Percentiles rank a stretch among this genome's conserved stretches.
phyloP scores from a whole-genome alignment of 805 yeast genomes.

The Saturnispora gosingensis region DNA sequence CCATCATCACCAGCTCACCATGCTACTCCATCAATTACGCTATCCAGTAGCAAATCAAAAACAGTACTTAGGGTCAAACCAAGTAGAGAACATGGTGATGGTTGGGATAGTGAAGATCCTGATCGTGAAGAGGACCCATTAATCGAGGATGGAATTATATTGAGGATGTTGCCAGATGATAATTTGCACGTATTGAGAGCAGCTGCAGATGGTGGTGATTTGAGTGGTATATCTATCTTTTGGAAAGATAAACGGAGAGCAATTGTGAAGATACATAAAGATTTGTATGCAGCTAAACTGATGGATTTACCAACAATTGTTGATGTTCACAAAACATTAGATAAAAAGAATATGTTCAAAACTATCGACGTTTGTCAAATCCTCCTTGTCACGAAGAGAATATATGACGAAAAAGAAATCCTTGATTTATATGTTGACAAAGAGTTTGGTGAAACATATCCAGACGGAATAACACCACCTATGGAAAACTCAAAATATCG shows the following conservation, averaged over 20 bases:
- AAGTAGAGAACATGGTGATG: conserved; percentile 79
- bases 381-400: conserved; percentile 56
- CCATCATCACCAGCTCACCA: background rate
- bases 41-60: conserved; percentile 29
- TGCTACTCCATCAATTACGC: conserved; percentile 19
- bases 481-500: conserved; percentile 62
- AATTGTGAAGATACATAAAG: conserved; percentile 58
- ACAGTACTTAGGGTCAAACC: conserved; percentile 40
- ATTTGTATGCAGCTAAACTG: conserved; percentile 70
- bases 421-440: conserved; percentile 34
- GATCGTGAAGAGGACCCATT: conserved; percentile 93
- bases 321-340: conserved; percentile 83
- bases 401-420: conserved; percentile 37
- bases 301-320: conserved; percentile 84
- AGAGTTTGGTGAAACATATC: conserved; percentile 36
- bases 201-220: conserved; percentile 69
- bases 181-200: conserved; percentile 65
- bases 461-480: conserved; percentile 83
- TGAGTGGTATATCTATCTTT: conserved; percentile 60
- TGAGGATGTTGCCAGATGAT: conserved; percentile 62
- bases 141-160: conserved; percentile 74
- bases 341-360: conserved; percentile 79
- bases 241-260: conserved; percentile 83
- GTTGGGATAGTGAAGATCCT: conserved; percentile 94
- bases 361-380: conserved; percentile 82